Base-by-base conservation (phyloP, 2,329 filamentous ascomycete genomes). In the Pseudogymnoascus sp. region DNA sequence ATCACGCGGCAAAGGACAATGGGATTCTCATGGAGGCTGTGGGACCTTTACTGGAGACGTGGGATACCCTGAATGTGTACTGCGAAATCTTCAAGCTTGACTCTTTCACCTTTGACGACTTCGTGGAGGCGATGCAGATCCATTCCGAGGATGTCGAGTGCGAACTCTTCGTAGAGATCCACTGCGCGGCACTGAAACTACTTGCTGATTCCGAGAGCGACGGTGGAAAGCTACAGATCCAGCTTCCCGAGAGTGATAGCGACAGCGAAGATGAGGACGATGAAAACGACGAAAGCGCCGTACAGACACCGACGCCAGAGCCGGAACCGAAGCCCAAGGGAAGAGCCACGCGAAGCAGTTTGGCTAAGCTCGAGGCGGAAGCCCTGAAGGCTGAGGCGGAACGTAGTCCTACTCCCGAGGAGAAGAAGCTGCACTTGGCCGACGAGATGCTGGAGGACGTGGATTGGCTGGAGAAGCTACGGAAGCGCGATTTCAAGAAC, bases 31-130 rank as follows among this genome's bases (percentile, higher is more conserved):
- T 93, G 84, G 85, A 88, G 67, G 93, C 91, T 3, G 84, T 97
- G n/a, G 91, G 92, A 0, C 81, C 85, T 2, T 77, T 97, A 14
- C 76, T 99, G 22, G 93, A 97, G 74, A 90, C 90, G 0, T 99
- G 94, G 94, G 91, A 97, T 68, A 97, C 92, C 0, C 80, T 99
- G 34, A 99, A 97, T 69, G 93, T 99, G n/a, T 97, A 97, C 71
- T 96, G 91, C 70, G 91, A 96, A 69, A 88, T 97, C 16, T 96
- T 96, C 70, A 85, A 90, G 69, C 80, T 99, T 25, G 94, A 99
- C 73, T 97, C 93, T 0, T 99, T 99, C 71, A 97, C 93, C 0
- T 95, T 97, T 69, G 94, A 99, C 72, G 94, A 99, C 72, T 97
- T 92, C 69, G 81, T 96, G 4, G 89, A 97, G 71, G 88, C 92